phyloP scores from a whole-genome alignment of 192 early-diverging fungal species.

The Linnemannia zychae region DNA sequence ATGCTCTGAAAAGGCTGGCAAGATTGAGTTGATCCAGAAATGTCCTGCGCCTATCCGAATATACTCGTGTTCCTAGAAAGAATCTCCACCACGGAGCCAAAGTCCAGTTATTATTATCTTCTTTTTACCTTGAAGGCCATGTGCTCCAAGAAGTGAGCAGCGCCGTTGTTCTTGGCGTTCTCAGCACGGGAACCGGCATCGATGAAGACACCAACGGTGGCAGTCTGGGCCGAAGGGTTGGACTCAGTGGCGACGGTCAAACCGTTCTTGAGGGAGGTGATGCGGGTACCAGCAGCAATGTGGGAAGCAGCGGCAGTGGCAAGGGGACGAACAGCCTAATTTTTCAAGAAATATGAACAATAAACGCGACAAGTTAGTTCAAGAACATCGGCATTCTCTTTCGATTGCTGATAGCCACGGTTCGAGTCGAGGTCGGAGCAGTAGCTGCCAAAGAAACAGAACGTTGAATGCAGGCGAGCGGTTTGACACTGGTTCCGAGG shows the following conservation, averaged over 20 bases:
- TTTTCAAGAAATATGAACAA: neutral
- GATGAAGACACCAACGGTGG: slow-evolving; percentile 92
- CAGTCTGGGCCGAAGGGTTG: slow-evolving; percentile 84
- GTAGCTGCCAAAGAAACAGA: neutral
- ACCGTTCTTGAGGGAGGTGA: slow-evolving; percentile 82
- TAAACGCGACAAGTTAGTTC: neutral
- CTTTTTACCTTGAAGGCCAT: slow-evolving; percentile 95
- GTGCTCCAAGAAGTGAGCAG: slow-evolving; percentile 98
- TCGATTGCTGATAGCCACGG: neutral
- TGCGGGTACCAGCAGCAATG: slow-evolving; percentile 66
- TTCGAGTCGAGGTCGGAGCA: neutral
- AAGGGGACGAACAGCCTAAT: slow-evolving; percentile 65
- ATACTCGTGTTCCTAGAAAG: neutral
- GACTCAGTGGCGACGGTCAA: slow-evolving; percentile 88
- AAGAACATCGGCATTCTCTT: neutral
- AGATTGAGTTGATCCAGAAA: neutral
- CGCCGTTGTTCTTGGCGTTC: slow-evolving; percentile 88
- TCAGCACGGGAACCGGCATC: slow-evolving; percentile 91
- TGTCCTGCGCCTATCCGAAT: neutral
- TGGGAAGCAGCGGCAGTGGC: slow-evolving; percentile 60
- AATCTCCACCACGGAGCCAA: neutral
- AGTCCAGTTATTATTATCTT: neutral
- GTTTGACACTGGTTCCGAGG: neutral
- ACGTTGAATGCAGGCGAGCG: neutral
- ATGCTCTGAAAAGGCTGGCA: neutral